Percentiles rank a stretch among this genome's conserved stretches.
Conservation (phyloP, 345 rosid species). For the Rhizophora mangle region DNA sequence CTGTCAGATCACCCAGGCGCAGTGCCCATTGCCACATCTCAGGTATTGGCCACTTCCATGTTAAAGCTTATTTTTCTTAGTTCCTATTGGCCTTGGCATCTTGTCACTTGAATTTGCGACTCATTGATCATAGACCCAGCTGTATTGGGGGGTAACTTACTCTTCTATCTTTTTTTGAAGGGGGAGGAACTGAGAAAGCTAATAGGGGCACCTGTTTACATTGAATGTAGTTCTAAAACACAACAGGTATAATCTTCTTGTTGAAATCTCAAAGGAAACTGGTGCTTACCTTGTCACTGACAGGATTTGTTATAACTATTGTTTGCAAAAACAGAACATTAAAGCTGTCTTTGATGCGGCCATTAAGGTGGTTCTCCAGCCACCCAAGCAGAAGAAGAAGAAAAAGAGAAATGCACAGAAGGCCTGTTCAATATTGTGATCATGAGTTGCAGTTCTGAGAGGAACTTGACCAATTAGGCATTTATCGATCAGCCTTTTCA, state of each 20-base stretch:
- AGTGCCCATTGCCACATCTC: slow-evolving; percentile 63
- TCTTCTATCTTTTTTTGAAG: slow-evolving; percentile 23
- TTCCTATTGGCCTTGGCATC: neutral
- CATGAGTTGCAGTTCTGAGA: neutral
- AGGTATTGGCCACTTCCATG: slow-evolving; percentile 40
- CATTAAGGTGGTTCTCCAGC: slow-evolving; percentile 55
- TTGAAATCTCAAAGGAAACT: neutral
- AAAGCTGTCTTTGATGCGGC: slow-evolving; percentile 56
- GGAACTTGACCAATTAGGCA: slow-evolving; percentile 22
- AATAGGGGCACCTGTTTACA: slow-evolving; percentile 72
- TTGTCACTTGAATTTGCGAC: neutral
- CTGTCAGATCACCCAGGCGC: slow-evolving; percentile 72
- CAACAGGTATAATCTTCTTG: slow-evolving; percentile 54
- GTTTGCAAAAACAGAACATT: slow-evolving; percentile 40
- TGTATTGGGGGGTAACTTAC: neutral
- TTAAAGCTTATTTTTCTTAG: neutral
- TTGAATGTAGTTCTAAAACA: slow-evolving; percentile 83
- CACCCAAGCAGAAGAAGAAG: slow-evolving; percentile 48
- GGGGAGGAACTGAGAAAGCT: slow-evolving; percentile 79
- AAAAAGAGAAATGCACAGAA: slow-evolving; percentile 42
- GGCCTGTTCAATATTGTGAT: slow-evolving; percentile 50
- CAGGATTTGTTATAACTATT: neutral
- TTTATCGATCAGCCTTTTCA: slow-evolving; percentile 14
- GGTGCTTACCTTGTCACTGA: slow-evolving; percentile 4
- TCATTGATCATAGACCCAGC: neutral